These are phyloP conservation scores for Septoria petroselini DNA, from an alignment of 2,329 filamentous ascomycete genomes.

Conservation along the genomic window DNA sequence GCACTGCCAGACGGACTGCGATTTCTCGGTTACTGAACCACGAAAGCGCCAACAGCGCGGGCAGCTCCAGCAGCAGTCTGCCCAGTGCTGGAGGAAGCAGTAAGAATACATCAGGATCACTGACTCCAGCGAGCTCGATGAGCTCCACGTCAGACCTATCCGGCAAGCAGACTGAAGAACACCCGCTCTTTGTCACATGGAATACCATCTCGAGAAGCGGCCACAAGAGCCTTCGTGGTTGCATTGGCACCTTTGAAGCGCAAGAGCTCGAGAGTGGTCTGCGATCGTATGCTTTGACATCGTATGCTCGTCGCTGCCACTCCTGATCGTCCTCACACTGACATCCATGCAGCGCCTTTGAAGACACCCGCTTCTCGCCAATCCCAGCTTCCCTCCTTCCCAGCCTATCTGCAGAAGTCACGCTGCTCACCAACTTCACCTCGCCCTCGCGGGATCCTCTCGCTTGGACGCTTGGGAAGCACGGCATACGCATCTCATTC, in stretches of 20 bases:
- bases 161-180: constrained; percentile 37
- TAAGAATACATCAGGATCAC: constrained; percentile 21
- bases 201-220: constrained; percentile 66
- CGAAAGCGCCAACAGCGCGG: constrained; percentile 23
- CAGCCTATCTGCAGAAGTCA: constrained; percentile 72
- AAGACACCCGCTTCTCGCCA: constrained; percentile 60
- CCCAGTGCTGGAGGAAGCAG: constrained; percentile 25
- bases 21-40: constrained; percentile 44
- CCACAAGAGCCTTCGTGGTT: constrained; percentile 74
- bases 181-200: constrained; percentile 93
- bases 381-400: constrained; percentile 65
- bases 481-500: constrained; percentile 86
- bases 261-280: constrained; percentile 71
- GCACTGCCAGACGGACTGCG: constrained; percentile 40
- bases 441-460: constrained; percentile 61
- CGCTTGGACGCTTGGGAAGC: constrained; percentile 82
- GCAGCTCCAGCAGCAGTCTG: constrained; percentile 33
- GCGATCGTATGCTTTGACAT: constrained; percentile 76
- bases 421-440: constrained; percentile 62
- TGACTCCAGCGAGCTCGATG: constrained; percentile 38
- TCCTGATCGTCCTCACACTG: background rate
- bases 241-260: constrained; percentile 90
- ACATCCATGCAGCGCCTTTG: constrained; percentile 52
- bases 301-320: constrained; percentile 46
- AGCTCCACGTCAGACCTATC: constrained; percentile 50